phyloP scores from a whole-genome alignment of 495 filamentous ascomycete genomes.

The Podospora tetraspora region DNA sequence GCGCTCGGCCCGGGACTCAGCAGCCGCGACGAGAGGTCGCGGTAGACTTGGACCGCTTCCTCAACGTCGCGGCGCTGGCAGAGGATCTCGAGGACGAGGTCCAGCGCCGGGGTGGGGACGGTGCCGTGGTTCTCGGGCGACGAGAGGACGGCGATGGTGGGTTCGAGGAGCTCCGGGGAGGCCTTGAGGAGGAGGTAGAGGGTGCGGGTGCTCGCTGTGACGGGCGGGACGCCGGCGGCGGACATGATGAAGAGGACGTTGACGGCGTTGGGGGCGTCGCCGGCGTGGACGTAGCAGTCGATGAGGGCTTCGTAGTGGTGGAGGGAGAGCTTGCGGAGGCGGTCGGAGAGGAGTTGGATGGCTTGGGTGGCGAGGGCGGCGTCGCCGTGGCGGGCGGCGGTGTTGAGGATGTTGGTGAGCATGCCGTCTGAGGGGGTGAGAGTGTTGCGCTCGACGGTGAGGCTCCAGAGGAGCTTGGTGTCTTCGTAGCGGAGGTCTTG shows the following conservation, averaged over 20 bases:
- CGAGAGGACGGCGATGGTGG: slow-evolving; percentile 31
- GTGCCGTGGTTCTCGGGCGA: slow-evolving; percentile 22
- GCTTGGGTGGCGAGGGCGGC: slow-evolving; percentile 60
- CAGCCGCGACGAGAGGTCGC: not conserved
- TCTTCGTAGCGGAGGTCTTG: slow-evolving; percentile 35
- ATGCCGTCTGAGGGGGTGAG: slow-evolving; percentile 62
- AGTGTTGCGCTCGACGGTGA: slow-evolving; percentile 57
- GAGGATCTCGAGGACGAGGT: slow-evolving; percentile 56
- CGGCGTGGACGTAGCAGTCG: slow-evolving; percentile 55
- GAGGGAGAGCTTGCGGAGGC: slow-evolving; percentile 46
- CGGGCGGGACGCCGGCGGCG: slow-evolving; percentile 48
- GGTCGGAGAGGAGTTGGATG: slow-evolving; percentile 51
- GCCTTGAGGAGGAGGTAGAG: slow-evolving; percentile 41
- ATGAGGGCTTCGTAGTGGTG: slow-evolving; percentile 76
- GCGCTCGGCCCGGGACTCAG: not conserved
- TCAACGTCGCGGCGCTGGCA: slow-evolving; percentile 39
- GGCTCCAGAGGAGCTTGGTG: slow-evolving; percentile 51
- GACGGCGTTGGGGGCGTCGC: slow-evolving; percentile 52
- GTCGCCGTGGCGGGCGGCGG: slow-evolving; percentile 63
- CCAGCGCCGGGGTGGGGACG: slow-evolving; percentile 54
- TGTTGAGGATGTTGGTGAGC: slow-evolving; percentile 58
- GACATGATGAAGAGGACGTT: slow-evolving; percentile 64
- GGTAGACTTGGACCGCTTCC: slow-evolving; percentile 64
- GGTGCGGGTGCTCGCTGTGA: slow-evolving; percentile 51
- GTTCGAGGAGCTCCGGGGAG: slow-evolving; percentile 50